phyloP scores from a whole-genome alignment of 192 early-diverging fungal genomes.

The Kappamyces sp. region DNA sequence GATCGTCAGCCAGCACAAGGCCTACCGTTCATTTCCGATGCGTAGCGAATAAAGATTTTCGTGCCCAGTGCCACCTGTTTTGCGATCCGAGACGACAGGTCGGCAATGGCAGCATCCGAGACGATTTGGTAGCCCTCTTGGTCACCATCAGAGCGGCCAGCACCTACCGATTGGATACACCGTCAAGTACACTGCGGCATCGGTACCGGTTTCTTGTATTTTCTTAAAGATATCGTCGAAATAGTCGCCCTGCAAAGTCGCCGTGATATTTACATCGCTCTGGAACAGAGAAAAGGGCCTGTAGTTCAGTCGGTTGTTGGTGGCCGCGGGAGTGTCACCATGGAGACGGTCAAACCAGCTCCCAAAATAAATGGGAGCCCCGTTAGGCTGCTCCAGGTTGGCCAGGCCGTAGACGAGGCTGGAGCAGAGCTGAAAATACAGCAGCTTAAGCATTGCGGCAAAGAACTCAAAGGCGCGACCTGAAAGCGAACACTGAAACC shows the following conservation, averaged over 20 bases:
- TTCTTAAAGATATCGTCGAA: slow-evolving; percentile 15
- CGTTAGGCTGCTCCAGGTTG: too few species aligned
- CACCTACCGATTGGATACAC: slow-evolving; percentile 22
- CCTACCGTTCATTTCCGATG: slow-evolving; percentile 48
- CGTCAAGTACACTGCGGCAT: slow-evolving; percentile 27
- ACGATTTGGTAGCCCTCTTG: slow-evolving; percentile 20
- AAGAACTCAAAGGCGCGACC: too few species aligned
- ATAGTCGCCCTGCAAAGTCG: slow-evolving; percentile 5
- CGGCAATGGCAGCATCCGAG: slow-evolving; percentile 18
- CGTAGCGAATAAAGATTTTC: slow-evolving; percentile 31
- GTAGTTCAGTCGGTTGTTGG: neutral
- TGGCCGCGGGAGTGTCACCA: slow-evolving; percentile 6
- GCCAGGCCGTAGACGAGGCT: too few species aligned
- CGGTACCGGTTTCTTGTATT: slow-evolving; percentile 20
- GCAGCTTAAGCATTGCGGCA: too few species aligned
- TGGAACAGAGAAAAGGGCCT: slow-evolving; percentile 20
- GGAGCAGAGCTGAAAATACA: too few species aligned
- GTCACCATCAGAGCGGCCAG: too few species aligned
- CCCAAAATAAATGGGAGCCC: too few species aligned
- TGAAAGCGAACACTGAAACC: too few species aligned
- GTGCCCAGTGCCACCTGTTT: slow-evolving; percentile 21
- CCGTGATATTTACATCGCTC: slow-evolving; percentile 26
- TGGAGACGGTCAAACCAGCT: too few species aligned
- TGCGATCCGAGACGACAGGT: slow-evolving; percentile 24
- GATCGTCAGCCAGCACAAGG: too few species aligned